Evolutionary conservation across 2,329 filamentous ascomycete genomes (phyloP).

Genomic region (Diplodia scrobiculata): DNA sequence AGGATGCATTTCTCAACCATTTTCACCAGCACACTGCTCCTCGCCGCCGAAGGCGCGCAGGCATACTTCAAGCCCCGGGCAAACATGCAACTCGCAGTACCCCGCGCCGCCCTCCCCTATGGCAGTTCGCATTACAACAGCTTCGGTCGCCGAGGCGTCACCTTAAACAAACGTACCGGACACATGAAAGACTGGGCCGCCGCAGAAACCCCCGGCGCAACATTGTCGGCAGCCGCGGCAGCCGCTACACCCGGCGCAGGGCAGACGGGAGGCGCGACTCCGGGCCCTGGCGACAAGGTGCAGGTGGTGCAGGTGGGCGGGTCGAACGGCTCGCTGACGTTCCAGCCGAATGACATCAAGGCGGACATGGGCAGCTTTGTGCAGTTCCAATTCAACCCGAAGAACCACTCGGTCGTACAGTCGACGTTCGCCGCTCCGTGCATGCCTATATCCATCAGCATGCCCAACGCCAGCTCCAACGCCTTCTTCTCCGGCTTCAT

Average conservation of each 20-base stretch:
- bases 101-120: constrained; percentile 22
- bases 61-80: constrained; percentile 17
- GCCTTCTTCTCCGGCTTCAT: constrained; percentile 67
- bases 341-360: constrained; percentile 66
- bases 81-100: constrained; percentile 19
- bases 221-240: background rate
- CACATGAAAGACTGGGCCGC: constrained; percentile 2
- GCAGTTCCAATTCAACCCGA: constrained; percentile 57
- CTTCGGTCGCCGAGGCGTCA: constrained; percentile 1
- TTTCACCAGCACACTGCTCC: constrained; percentile 1
- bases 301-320: constrained; percentile 68
- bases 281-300: constrained; percentile 39
- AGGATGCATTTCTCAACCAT: constrained; percentile 19
- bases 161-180: background rate
- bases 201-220: background rate
- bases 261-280: background rate
- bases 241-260: constrained; percentile 1
- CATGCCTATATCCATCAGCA: constrained; percentile 57
- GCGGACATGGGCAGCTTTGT: constrained; percentile 62
- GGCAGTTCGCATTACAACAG: constrained; percentile 5
- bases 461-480: constrained; percentile 51
- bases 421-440: constrained; percentile 74
- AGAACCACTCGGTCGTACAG: constrained; percentile 79
- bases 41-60: constrained; percentile 4
- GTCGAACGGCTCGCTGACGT: constrained; percentile 58